Conservation (phyloP, 2,329 filamentous ascomycete species). For the Phyllosticta ampelicida region DNA sequence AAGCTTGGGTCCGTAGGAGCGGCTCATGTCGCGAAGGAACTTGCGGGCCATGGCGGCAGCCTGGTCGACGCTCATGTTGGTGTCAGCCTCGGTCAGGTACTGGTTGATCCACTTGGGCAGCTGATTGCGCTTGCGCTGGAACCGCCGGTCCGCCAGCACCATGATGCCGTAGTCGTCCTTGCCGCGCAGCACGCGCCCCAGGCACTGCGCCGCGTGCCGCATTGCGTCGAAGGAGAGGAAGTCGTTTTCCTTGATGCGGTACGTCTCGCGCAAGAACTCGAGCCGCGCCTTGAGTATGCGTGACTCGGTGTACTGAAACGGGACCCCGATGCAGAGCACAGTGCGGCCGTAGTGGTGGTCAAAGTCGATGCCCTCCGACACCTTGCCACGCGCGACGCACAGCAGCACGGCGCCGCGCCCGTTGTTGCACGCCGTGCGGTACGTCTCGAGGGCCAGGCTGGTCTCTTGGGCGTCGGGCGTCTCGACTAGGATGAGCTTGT, state of each 20-base stretch:
- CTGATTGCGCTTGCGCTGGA: conserved; percentile 82
- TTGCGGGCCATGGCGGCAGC: conserved; percentile 79
- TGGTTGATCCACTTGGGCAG: conserved; percentile 96
- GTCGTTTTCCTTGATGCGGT: conserved; percentile 92
- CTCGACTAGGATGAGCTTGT: conserved; percentile 95
- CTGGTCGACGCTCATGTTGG: conserved; percentile 92
- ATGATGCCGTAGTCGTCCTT: conserved; percentile 99
- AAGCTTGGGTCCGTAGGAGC: conserved; percentile 70
- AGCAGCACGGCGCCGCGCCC: conserved; percentile 86
- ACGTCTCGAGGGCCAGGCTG: conserved; percentile 87
- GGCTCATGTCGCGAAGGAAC: conserved; percentile 84
- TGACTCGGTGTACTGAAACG: conserved; percentile 97
- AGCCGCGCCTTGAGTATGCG: conserved; percentile 90
- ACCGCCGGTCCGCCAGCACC: conserved; percentile 89
- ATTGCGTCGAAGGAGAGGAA: conserved; percentile 98
- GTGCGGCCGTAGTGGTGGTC: conserved; percentile 97
- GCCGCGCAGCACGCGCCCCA: conserved; percentile 85
- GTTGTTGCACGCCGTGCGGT: conserved; percentile 94
- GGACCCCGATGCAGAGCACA: conserved; percentile 91
- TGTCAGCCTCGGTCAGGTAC: conserved; percentile 71
- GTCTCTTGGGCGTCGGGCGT: conserved; percentile 97
- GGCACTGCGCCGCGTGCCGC: conserved; percentile 94
- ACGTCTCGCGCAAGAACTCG: conserved; percentile 93
- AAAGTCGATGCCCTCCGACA: conserved; percentile 97
- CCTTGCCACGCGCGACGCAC: conserved; percentile 93